Evolutionary conservation across 257 asterid species (phyloP).

Genomic region (Euphrasia confusa): DNA sequence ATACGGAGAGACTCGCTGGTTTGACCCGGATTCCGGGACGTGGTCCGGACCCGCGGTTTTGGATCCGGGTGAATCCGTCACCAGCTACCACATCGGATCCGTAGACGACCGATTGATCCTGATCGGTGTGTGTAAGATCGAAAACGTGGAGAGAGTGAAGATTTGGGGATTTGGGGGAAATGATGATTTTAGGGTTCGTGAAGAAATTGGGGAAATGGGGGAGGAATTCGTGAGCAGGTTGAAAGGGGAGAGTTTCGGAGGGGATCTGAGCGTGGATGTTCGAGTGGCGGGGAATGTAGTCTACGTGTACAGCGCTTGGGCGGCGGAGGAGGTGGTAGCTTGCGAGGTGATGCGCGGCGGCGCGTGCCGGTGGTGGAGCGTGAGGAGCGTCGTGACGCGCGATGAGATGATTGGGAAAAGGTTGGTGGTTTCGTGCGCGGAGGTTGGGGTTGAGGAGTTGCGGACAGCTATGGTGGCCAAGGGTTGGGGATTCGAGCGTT

Average conservation of each 20-base stretch:
- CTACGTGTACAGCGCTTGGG: slow-evolving; percentile 31
- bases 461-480: not conserved
- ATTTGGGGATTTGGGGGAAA: slow-evolving; percentile 39
- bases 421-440: slow-evolving; percentile 46
- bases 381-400: slow-evolving; percentile 38
- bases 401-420: slow-evolving; percentile 30
- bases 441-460: slow-evolving; percentile 49
- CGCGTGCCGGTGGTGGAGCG: slow-evolving; percentile 21
- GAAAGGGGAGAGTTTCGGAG: too few relatives aligned
- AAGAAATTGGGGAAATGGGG: too few relatives aligned
- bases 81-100: slow-evolving; percentile 39
- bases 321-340: slow-evolving; percentile 53
- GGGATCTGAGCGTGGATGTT: too few relatives aligned
- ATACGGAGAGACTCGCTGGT: slow-evolving; percentile 47
- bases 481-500: slow-evolving; percentile 18
- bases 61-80: slow-evolving; percentile 32
- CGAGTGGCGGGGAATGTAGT: too few relatives aligned
- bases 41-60: slow-evolving; percentile 45
- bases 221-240: too few relatives aligned
- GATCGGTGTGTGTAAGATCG: slow-evolving; percentile 36
- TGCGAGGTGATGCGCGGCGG: slow-evolving; percentile 44
- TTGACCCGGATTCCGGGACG: slow-evolving; percentile 38
- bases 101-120: slow-evolving; percentile 29
- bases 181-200: slow-evolving; percentile 27
- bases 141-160: slow-evolving; percentile 34